These are phyloP conservation scores for Cavenderia fasciculata DNA, from an alignment of 78 protist species.

Conservation along the genomic window DNA sequence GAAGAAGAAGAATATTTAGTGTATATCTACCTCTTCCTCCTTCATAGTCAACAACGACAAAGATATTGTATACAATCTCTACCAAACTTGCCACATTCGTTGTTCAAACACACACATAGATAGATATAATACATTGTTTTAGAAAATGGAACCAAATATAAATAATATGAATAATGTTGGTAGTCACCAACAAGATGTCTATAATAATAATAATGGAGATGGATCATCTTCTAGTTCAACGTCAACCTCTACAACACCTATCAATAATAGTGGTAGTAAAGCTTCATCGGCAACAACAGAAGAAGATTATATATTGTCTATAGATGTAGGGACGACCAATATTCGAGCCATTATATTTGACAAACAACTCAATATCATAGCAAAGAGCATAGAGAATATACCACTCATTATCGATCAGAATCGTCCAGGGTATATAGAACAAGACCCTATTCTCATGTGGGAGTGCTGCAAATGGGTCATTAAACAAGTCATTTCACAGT, in stretches of 20 bases:
- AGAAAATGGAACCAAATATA: background rate
- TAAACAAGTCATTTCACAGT: constrained; percentile 22
- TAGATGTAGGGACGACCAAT: constrained; percentile 77
- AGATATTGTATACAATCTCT: no score
- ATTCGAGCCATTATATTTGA: constrained; percentile 64
- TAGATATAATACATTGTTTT: background rate
- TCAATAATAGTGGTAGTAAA: background rate
- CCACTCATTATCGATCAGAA: constrained; percentile 59
- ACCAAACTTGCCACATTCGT: background rate
- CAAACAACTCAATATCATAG: constrained; percentile 5
- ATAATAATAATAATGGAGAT: background rate
- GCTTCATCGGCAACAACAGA: background rate
- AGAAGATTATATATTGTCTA: constrained; percentile 27
- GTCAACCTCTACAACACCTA: constrained; percentile 1
- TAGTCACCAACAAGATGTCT: background rate
- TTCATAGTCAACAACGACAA: no score
- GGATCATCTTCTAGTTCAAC: background rate
- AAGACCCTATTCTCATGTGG: constrained; percentile 47
- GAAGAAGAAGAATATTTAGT: no score
- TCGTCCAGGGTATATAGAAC: constrained; percentile 68
- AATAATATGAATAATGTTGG: background rate
- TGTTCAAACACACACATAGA: background rate
- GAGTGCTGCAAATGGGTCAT: constrained; percentile 41
- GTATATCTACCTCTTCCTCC: no score
- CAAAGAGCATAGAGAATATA: constrained; percentile 26